These are phyloP conservation scores for Colletotrichum costaricense DNA, from an alignment of 2,329 filamentous ascomycete species.

Conservation along the genomic window DNA sequence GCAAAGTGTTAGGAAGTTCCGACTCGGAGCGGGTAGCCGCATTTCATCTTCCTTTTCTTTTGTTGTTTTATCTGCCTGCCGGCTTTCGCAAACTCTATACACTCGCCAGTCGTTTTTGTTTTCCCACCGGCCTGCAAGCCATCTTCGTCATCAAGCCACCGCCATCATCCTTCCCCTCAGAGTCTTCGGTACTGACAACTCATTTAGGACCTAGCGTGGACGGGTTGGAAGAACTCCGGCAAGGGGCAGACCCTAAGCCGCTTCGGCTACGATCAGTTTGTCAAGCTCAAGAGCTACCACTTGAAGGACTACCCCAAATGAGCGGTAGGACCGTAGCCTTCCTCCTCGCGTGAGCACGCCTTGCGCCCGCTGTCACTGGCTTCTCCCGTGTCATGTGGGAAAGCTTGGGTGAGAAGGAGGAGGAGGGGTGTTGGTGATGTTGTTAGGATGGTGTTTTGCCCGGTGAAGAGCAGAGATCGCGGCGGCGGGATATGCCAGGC, in stretches of 20 bases:
- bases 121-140: slow-evolving; percentile 8
- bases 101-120: not conserved
- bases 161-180: not conserved
- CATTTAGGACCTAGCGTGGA: slow-evolving; percentile 88
- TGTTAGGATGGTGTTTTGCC: not conserved
- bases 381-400: not conserved
- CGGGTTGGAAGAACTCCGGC: slow-evolving; percentile 97
- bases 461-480: not conserved
- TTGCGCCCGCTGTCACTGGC: not conserved
- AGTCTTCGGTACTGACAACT: slow-evolving; percentile 9
- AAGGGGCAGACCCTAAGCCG: slow-evolving; percentile 89
- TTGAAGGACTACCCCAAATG: slow-evolving; percentile 83
- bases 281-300: slow-evolving; percentile 96
- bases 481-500: not conserved
- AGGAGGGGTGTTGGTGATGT: not conserved
- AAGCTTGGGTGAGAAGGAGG: not conserved
- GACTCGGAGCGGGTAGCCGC: not conserved
- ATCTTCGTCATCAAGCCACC: slow-evolving; percentile 34
- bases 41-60: not conserved
- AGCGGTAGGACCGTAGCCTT: slow-evolving; percentile 15
- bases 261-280: slow-evolving; percentile 95
- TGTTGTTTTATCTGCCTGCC: not conserved
- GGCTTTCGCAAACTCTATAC: not conserved
- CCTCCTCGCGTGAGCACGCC: not conserved
- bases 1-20: not conserved